Percentiles rank a stretch among this genome's conserved stretches.
Conservation (phyloP, 2,329 filamentous ascomycete species). For the Gaeumannomyces sp. region DNA sequence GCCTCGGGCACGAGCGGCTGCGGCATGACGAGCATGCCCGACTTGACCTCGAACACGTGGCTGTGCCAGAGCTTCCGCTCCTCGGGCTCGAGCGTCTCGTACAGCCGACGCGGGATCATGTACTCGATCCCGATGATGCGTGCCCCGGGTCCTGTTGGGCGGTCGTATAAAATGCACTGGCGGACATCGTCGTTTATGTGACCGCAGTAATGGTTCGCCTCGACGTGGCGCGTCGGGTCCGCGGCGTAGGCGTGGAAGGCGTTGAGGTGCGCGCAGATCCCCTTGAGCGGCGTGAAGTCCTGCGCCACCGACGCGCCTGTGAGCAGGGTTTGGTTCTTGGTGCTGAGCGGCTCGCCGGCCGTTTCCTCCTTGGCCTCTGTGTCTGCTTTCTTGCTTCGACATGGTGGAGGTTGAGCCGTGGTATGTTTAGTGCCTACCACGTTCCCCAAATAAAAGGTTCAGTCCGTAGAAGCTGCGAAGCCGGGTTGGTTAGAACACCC, state of each 20-base stretch:
- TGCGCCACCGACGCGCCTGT: conserved; percentile 56
- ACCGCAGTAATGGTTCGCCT: conserved; percentile 80
- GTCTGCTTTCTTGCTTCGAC: neutral
- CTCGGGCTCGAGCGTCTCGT: conserved; percentile 54
- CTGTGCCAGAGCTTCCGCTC: conserved; percentile 78
- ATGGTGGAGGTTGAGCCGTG: neutral
- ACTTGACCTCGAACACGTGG: conserved; percentile 68
- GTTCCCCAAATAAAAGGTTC: too few relatives aligned
- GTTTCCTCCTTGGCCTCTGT: neutral
- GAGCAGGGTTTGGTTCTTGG: conserved; percentile 53
- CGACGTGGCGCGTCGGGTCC: conserved; percentile 62
- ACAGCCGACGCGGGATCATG: conserved; percentile 70
- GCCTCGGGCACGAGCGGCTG: conserved; percentile 50
- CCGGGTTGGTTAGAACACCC: too few relatives aligned
- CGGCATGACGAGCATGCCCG: conserved; percentile 75
- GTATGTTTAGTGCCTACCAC: neutral
- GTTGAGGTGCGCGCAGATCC: conserved; percentile 76
- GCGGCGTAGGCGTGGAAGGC: conserved; percentile 81
- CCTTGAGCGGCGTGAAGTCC: conserved; percentile 65
- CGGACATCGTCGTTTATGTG: conserved; percentile 72
- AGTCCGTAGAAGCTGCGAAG: too few relatives aligned
- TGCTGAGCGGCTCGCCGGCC: conserved; percentile 42
- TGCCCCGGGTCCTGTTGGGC: conserved; percentile 51
- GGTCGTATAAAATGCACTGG: conserved; percentile 82
- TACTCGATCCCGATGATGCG: conserved; percentile 81